A percentile compares a stretch with the other conserved stretches of the same genome.
phyloP scores from a whole-genome alignment of 2,329 filamentous ascomycete species.

The Colletotrichum lini region DNA sequence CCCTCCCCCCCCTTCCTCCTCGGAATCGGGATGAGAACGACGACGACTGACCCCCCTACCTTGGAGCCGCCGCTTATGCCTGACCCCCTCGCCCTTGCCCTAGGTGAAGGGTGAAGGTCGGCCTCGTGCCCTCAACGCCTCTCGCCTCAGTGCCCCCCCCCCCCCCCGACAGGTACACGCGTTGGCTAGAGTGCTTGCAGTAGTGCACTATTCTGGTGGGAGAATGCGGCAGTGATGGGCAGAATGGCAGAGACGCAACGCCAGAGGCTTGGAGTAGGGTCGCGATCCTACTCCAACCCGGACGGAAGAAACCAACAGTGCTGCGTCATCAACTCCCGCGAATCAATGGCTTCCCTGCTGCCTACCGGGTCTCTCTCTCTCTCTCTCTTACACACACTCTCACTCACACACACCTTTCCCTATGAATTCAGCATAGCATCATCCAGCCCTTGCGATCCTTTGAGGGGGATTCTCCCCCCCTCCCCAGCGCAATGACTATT shows the following conservation, averaged over 20 bases:
- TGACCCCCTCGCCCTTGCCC: background rate
- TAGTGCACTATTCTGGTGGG: constrained; percentile 20
- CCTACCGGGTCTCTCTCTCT: background rate
- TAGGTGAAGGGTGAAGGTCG: constrained; percentile 13
- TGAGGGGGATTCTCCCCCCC: background rate
- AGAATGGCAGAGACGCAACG: too few species aligned
- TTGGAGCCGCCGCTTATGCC: constrained; percentile 5
- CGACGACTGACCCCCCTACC: too few species aligned
- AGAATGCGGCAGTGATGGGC: constrained; percentile 28
- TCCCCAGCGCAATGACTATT: background rate
- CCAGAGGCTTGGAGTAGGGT: background rate
- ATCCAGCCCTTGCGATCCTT: background rate
- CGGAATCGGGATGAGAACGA: too few species aligned
- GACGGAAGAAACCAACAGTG: background rate
- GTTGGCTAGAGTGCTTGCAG: constrained; percentile 40
- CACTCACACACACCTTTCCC: too few species aligned
- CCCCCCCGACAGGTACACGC: background rate
- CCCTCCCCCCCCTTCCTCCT: too few species aligned
- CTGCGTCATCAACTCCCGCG: constrained; percentile 25
- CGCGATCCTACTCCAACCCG: constrained; percentile 14
- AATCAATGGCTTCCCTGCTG: constrained; percentile 6
- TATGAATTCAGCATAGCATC: constrained; percentile 1
- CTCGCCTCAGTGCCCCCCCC: constrained; percentile 25
- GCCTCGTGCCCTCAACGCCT: background rate
- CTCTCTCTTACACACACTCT: too few species aligned